Base-by-base conservation (phyloP, 1,139 yeast species). In the Yarrowia galli region DNA sequence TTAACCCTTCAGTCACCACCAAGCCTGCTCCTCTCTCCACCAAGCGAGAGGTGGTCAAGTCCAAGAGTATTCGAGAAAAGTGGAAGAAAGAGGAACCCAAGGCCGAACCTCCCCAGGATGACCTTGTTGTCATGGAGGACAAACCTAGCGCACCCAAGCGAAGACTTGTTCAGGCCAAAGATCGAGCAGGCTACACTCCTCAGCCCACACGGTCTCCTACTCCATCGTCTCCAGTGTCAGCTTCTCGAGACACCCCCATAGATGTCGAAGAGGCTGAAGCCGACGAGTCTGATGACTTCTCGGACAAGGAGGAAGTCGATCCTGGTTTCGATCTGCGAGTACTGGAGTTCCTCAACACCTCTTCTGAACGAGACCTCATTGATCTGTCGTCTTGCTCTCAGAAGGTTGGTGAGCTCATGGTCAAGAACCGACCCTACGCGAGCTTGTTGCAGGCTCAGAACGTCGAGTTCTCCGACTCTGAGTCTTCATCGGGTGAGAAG, bases 311-410 rank as follows among this genome's bases (percentile, higher is more conserved):
- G 32, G 78, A 74, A 22, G 76, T 77, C 42, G 82, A 81, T 54
- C 82, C 81, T 25, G 88, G 83, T 58, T 83, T 90, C 69, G 96
- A 90, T 73, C 80, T 81, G 18, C 87, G 91, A 69, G 86, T 92
- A 38, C 80, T 93, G 68, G 86, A 87, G 65, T 92, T 95, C 74
- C 81, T 95, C 72, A 95, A 95, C 76, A 85, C 86, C 36, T 95
- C 97, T 0, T 84, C 91, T 15, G 81, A 82, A 2, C 86, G 87
- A 69, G 97, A 93, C 75, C 81, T 95, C 66, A 85, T 89, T 16
- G 99, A 95, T 78, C 85, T 92, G 46, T 87, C 96, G 18, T 87
- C 87, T 20, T 86, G 92, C 67, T 82, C 87, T 1, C 88, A 91
- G 15, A 85, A 83, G n/a, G 80, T 85, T 45, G 97, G 97, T 0